A percentile compares a stretch with the other conserved stretches of the same genome.
phyloP scores from a whole-genome alignment of 2,329 filamentous ascomycete genomes.

The Allantophomopsis cytisporea region DNA sequence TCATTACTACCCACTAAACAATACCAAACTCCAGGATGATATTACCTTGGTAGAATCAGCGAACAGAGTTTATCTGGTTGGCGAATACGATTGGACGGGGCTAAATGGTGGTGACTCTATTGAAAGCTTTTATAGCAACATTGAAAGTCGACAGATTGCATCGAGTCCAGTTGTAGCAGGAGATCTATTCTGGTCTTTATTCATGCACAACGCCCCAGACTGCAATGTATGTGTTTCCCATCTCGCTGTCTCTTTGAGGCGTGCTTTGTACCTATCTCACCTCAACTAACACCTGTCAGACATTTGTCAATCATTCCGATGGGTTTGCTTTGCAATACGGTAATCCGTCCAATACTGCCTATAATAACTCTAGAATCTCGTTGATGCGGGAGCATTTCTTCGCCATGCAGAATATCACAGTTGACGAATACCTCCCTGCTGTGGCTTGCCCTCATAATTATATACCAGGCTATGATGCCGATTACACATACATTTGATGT shows the following conservation, averaged over 20 bases:
- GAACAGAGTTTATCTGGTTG: conserved; percentile 27
- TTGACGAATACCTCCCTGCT: conserved; percentile 20
- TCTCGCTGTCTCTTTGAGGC: background rate
- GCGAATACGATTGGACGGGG: conserved; percentile 32
- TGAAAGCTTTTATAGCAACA: conserved; percentile 23
- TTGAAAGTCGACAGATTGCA: conserved; percentile 19
- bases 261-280: no score
- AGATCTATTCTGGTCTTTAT: conserved; percentile 31
- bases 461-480: conserved; percentile 10
- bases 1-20: conserved; percentile 30
- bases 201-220: conserved; percentile 28
- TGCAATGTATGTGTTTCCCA: conserved; percentile 20
- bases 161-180: conserved; percentile 20
- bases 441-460: conserved; percentile 23
- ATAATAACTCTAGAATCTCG: conserved; percentile 22
- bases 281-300: conserved; percentile 11
- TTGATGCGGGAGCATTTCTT: conserved; percentile 29
- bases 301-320: conserved; percentile 29
- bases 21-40: conserved; percentile 23
- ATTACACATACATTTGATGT: conserved; percentile 4
- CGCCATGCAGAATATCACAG: conserved; percentile 21
- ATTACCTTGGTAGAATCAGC: conserved; percentile 21
- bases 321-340: conserved; percentile 30
- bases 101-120: conserved; percentile 18
- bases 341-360: conserved; percentile 25